A percentile compares a stretch with the other conserved stretches of the same genome.
Evolutionary conservation across 2,329 filamentous ascomycete species (phyloP).

Genomic region (Hypomyces perniciosus): DNA sequence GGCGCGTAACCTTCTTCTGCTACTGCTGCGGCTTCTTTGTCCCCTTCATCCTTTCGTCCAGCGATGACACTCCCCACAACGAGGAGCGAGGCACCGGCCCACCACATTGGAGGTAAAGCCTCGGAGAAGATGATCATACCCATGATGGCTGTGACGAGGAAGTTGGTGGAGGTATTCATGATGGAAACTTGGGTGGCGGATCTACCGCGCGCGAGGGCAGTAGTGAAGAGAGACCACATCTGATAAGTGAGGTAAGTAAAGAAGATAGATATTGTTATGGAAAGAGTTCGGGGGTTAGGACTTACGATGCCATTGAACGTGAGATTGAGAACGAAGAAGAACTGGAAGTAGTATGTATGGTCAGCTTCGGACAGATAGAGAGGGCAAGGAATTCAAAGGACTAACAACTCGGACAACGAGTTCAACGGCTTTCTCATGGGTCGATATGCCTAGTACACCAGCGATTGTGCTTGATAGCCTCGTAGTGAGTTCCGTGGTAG

Average conservation of each 20-base stretch:
- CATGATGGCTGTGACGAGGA: constrained; percentile 69
- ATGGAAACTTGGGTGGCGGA: constrained; percentile 76
- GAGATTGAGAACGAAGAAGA: constrained; percentile 71
- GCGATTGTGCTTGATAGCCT: constrained; percentile 42
- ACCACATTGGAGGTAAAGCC: constrained; percentile 67
- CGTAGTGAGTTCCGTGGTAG: constrained; percentile 50
- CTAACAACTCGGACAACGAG: constrained; percentile 44
- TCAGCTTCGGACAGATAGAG: not conserved
- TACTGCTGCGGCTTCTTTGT: constrained; percentile 17
- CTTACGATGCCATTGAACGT: constrained; percentile 65
- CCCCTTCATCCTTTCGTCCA: constrained; percentile 58
- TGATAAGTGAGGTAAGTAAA: constrained; percentile 18
- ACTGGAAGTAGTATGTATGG: constrained; percentile 34
- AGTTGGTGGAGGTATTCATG: constrained; percentile 78
- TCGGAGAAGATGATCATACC: constrained; percentile 68
- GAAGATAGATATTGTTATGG: not conserved
- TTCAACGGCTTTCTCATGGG: constrained; percentile 40
- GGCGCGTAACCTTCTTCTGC: constrained; percentile 26
- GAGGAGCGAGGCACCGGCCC: constrained; percentile 64
- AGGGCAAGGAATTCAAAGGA: constrained; percentile 2
- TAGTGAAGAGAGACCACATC: constrained; percentile 82
- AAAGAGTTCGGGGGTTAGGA: constrained; percentile 8
- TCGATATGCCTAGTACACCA: constrained; percentile 36
- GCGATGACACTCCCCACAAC: constrained; percentile 75
- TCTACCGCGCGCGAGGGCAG: constrained; percentile 64